Conservation (phyloP, 805 yeast species). For the Lachancea dasiensis region DNA sequence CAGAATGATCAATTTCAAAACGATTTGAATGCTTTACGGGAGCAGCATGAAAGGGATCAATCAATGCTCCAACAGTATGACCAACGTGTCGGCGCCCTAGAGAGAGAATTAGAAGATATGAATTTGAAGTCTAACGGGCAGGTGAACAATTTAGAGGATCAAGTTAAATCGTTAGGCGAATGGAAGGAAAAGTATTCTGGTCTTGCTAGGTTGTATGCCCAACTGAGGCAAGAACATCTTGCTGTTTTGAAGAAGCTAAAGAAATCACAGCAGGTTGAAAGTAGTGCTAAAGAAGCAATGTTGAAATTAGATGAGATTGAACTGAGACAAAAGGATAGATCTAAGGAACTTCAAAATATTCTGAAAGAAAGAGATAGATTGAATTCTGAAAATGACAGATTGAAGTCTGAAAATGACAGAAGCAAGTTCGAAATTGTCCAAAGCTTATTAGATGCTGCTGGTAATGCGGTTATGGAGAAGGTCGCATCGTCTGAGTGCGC, state of each 20-base stretch:
- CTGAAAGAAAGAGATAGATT: background rate
- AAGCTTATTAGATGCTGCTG: conserved; percentile 50
- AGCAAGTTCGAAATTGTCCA: background rate
- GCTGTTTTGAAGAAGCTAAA: conserved; percentile 71
- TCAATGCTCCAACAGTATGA: conserved; percentile 81
- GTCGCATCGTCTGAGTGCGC: conserved; percentile 51
- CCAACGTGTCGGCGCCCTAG: conserved; percentile 73
- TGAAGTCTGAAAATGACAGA: background rate
- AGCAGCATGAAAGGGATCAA: conserved; percentile 84
- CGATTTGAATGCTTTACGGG: conserved; percentile 65
- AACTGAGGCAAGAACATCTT: conserved; percentile 86
- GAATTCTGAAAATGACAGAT: background rate
- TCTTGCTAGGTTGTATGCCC: conserved; percentile 82
- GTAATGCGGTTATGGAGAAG: conserved; percentile 55
- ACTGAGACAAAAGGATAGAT: background rate
- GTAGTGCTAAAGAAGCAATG: conserved; percentile 84
- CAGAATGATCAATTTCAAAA: conserved; percentile 77
- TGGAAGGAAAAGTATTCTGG: conserved; percentile 89
- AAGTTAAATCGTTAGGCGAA: conserved; percentile 62
- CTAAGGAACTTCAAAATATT: background rate
- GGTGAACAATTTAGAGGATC: conserved; percentile 69
- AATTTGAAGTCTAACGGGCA: conserved; percentile 66
- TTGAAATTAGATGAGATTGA: conserved; percentile 61
- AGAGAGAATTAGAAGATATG: conserved; percentile 57
- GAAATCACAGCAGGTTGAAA: conserved; percentile 77